Conservation (phyloP, 192 early-diverging fungal species). For the Jimgerdemannia lactiflua region DNA sequence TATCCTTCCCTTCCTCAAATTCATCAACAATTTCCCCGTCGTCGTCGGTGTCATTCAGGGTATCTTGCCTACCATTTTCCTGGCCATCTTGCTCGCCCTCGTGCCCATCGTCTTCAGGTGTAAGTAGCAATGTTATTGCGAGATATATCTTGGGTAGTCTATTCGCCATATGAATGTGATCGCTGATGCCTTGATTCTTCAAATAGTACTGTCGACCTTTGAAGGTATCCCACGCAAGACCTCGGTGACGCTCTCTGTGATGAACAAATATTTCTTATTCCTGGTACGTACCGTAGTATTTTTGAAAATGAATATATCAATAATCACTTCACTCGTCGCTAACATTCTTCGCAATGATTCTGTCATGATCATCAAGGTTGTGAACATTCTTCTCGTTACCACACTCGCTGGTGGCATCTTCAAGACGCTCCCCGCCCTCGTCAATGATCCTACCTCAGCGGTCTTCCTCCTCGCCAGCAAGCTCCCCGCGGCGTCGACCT, state of each 20-base stretch:
- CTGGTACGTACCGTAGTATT: conserved; percentile 44
- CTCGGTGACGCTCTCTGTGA: conserved; percentile 56
- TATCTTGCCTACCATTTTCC: conserved; percentile 68
- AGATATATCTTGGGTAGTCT: not conserved
- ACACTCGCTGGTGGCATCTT: conserved; percentile 68
- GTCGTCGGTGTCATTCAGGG: conserved; percentile 62
- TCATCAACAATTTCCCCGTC: conserved; percentile 29
- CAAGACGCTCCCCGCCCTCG: conserved; percentile 45
- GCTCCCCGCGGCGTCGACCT: conserved; percentile 74
- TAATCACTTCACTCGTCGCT: too few relatives aligned
- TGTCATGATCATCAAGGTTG: conserved; percentile 36
- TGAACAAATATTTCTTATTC: conserved; percentile 77
- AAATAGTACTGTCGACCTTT: conserved; percentile 47
- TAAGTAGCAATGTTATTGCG: conserved; percentile 19
- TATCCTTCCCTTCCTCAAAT: conserved; percentile 49
- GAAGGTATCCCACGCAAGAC: conserved; percentile 58
- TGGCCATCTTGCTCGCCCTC: conserved; percentile 66
- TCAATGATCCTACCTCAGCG: conserved; percentile 44
- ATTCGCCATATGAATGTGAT: not conserved
- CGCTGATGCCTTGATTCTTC: not conserved
- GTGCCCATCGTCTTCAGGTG: conserved; percentile 64
- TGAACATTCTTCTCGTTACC: conserved; percentile 78
- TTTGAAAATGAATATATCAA: not conserved
- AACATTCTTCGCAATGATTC: conserved; percentile 3
- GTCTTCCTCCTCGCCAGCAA: conserved; percentile 49